phyloP scores from a whole-genome alignment of 2,329 filamentous ascomycete species.

The Botrytis pseudocinerea region DNA sequence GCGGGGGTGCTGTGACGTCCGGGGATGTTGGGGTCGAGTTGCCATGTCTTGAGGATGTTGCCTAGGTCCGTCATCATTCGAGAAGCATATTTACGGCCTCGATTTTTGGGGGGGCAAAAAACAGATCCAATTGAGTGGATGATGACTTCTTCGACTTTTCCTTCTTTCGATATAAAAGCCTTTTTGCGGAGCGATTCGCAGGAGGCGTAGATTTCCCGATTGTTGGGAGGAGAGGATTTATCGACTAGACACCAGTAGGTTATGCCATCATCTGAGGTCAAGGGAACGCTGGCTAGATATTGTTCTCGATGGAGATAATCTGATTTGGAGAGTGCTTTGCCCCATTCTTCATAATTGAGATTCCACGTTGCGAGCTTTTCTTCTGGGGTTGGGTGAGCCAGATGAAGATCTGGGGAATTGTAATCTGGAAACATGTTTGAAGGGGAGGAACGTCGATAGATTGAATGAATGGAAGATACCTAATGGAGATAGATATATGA shows the following conservation, averaged over 20 bases:
- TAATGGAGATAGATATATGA: slow-evolving; percentile 17
- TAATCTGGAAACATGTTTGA: slow-evolving; percentile 33
- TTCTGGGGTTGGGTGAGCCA: slow-evolving; percentile 56
- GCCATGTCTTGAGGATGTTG: slow-evolving; percentile 52
- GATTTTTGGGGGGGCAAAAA: slow-evolving; percentile 67
- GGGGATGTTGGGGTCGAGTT: slow-evolving; percentile 45
- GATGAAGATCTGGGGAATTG: slow-evolving; percentile 44
- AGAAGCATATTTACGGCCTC: slow-evolving; percentile 74
- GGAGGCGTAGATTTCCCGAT: slow-evolving; percentile 58
- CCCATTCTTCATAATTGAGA: slow-evolving; percentile 59
- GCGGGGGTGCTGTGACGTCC: slow-evolving; percentile 54
- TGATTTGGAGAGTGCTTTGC: slow-evolving; percentile 53
- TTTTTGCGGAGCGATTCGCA: slow-evolving; percentile 66
- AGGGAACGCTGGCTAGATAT: slow-evolving; percentile 57
- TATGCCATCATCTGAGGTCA: slow-evolving; percentile 59
- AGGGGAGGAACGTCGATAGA: not conserved
- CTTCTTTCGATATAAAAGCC: slow-evolving; percentile 49
- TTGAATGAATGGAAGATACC: not conserved
- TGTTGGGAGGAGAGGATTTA: slow-evolving; percentile 41
- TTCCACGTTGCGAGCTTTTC: slow-evolving; percentile 59
- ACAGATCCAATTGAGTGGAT: slow-evolving; percentile 79
- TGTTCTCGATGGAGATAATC: slow-evolving; percentile 61
- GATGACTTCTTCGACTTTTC: slow-evolving; percentile 53
- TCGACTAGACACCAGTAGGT: slow-evolving; percentile 63
- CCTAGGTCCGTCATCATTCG: slow-evolving; percentile 72